These are phyloP conservation scores for Aspergillus felis DNA, from an alignment of 2,329 filamentous ascomycete species.

Conservation along the genomic window DNA sequence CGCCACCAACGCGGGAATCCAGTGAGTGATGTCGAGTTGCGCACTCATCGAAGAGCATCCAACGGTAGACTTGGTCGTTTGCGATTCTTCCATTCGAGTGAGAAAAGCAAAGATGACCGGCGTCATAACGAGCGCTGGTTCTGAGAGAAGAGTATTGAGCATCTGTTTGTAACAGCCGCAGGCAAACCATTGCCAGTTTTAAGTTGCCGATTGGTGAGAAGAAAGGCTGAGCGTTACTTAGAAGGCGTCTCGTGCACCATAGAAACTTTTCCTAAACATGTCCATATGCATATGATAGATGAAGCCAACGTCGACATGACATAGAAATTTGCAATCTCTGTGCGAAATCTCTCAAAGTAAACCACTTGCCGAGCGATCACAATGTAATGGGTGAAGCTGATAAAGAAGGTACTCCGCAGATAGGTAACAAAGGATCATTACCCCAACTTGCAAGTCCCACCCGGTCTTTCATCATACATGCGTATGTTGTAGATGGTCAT, in stretches of 20 bases:
- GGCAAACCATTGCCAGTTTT: not conserved
- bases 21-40: conserved; percentile 3
- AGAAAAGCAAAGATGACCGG: not conserved
- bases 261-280: not conserved
- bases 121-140: not conserved
- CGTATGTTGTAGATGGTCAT: not conserved
- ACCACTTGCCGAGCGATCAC: not conserved
- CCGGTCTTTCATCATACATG: not conserved
- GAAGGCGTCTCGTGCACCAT: not conserved
- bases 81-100: conserved; percentile 1
- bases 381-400: not conserved
- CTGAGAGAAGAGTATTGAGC: not conserved
- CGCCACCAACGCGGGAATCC: conserved; percentile 8
- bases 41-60: conserved; percentile 2
- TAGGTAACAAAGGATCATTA: not conserved
- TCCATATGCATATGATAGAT: not conserved
- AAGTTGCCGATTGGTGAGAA: not conserved
- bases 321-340: not conserved
- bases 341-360: not conserved
- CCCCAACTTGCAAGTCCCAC: not conserved
- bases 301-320: not conserved
- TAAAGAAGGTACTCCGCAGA: not conserved
- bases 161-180: not conserved
- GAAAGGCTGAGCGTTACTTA: not conserved
- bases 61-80: conserved; percentile 5